Evolutionary conservation across 2,329 filamentous ascomycete species (phyloP), one percentile per base, ranked within the genome.

Genomic region (Lachnellula cervina): DNA sequence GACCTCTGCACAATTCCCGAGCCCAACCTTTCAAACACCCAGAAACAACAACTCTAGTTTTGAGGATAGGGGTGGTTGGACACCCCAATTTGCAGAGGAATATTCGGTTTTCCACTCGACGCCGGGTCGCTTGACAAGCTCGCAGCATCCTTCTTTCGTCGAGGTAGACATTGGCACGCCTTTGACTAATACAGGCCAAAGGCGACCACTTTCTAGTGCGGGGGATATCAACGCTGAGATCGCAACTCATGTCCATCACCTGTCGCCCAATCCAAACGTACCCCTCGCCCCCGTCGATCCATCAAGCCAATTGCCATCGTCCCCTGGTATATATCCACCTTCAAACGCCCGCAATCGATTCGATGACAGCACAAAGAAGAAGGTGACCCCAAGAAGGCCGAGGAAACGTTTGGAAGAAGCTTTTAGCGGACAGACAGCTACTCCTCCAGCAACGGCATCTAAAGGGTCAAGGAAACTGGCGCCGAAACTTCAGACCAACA

Each of bases 61-160:
- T 62, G 67, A 79, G 70, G 76, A 80, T 59, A 69, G 76, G 51
- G 73, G 74, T 62, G 76, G 76, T 62, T 82, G 79, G 77, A 85
- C 82, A 45, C 82, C 82, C 68, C 77, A 76, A 56, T 86, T 84
- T 72, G 81, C 82, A 61, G 81, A 85, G 67, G 82, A 85, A 61
- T 85, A 83, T 65, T 83, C 82, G 59, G 81, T 85, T 65, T 85
- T 86, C 74, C 82, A 83, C 71, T 73, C 77, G n/a, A 84, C 82
- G 8, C 82, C 82, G 16, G 82, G 80, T 48, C 81, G 83, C 66
- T 73, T 84, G 53, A 74, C 62, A n/a, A 63, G 59, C 51, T 57
- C 56, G 17, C 65, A 67, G 25, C 56, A 62, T 46, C 55, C 59
- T 23, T 55, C 56, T 16, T 69, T 69, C 60, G 56, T 58, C 38